Evolutionary conservation across 768 basidiomycete species (phyloP), one percentile per base, ranked within the genome.

Genomic region (Udeniomyces megalosporus): DNA sequence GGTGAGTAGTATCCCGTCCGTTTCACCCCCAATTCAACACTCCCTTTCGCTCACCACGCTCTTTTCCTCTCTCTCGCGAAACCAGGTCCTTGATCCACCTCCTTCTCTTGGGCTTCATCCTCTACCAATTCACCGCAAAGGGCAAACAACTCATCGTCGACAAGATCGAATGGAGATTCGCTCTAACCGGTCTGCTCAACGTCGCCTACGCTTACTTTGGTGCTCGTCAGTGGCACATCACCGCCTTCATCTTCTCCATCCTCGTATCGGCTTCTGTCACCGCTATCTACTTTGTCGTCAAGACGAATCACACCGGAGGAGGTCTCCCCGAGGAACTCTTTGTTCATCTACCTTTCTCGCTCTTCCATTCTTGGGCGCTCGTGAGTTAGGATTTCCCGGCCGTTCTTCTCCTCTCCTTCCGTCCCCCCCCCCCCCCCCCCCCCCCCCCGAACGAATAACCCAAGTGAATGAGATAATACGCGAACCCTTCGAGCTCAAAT

Each of bases 71-170:
- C n/a, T n/a, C n/a, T n/a, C n/a, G n/a, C n/a, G n/a, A n/a, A n/a
- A n/a, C n/a, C 4, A 86, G 85, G 86, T 82, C 86, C 49, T 75
- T 90, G 66, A 88, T 93, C 70, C 91, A 99, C 75, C 69, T 92
- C 32, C 81, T 97, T 50, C 81, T 96, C 47, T 82, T 97, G 54
- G 91, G 92, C 24, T 88, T 85, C 35, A 77, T 97, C 69, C 80
- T 93, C 76, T 75, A 73, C 71, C 75, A 75, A 61, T 75, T 72
- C 69, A 51, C 53, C 31, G 61, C 54, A 26, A 50, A 35, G 12
- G 61, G 61, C 32, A 62, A 62, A 55, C 31, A 55, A 24, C 32
- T 62, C 26, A 62, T 62, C 61, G 38, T 62, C 15, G 61, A 62
- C 47, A 62, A 62, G 54, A 80, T 99, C 66, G 80, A 82, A 35